phyloP scores from a whole-genome alignment of 495 filamentous ascomycete species.

The Aspergillus ostianus region DNA sequence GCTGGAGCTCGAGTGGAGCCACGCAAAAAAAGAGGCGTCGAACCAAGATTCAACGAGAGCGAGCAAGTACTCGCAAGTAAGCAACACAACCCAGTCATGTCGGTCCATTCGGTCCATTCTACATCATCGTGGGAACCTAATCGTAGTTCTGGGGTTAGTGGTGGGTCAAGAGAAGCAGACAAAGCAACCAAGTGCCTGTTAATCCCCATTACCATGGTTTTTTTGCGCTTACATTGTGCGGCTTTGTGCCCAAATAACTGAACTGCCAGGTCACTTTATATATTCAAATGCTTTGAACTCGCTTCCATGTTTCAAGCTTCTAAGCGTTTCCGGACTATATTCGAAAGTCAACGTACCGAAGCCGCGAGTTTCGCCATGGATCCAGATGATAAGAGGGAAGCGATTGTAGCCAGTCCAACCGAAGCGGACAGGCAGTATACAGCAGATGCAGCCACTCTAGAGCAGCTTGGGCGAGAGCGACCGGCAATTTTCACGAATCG shows the following conservation, averaged over 20 bases:
- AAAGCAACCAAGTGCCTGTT: background rate
- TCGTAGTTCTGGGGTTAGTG: no score
- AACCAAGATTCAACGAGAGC: background rate
- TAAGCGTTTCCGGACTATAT: no score
- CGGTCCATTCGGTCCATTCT: no score
- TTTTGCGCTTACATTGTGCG: background rate
- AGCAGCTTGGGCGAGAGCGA: conserved; percentile 10
- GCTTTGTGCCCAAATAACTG: background rate
- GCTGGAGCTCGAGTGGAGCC: background rate
- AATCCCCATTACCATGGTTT: background rate
- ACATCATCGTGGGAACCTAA: no score
- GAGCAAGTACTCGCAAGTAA: no score
- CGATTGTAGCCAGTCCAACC: background rate
- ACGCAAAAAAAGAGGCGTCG: background rate
- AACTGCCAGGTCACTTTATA: background rate
- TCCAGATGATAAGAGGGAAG: background rate
- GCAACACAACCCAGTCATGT: no score
- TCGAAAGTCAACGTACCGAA: no score
- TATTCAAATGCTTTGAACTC: background rate
- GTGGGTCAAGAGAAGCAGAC: background rate
- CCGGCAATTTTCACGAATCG: conserved; percentile 7
- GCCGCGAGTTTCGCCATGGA: background rate
- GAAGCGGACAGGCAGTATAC: background rate
- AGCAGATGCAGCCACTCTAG: background rate
- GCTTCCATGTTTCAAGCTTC: no score